These are phyloP conservation scores for Trichophyton rubrum DNA, from an alignment of 2,329 filamentous ascomycete species.

Conservation along the genomic window DNA sequence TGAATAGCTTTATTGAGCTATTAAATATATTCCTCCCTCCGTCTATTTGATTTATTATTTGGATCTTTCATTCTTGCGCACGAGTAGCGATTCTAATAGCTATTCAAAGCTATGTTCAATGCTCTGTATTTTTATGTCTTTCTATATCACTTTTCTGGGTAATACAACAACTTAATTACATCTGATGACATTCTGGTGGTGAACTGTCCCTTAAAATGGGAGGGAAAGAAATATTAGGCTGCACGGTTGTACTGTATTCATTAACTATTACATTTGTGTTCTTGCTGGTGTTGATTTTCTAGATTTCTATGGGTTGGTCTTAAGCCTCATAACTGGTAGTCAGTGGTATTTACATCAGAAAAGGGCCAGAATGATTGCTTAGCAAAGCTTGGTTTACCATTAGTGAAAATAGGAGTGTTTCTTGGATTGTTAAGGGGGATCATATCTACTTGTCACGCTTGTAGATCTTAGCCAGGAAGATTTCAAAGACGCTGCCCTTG, in stretches of 20 bases:
- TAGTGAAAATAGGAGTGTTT: too few species aligned
- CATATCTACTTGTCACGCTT: constrained; percentile 75
- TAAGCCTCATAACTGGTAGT: neutral
- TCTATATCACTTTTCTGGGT: neutral
- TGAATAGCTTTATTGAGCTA: neutral
- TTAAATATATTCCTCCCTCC: neutral
- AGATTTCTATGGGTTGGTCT: neutral
- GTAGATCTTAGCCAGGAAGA: constrained; percentile 93
- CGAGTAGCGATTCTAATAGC: neutral
- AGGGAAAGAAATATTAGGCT: too few species aligned
- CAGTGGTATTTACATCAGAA: neutral
- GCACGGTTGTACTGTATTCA: neutral
- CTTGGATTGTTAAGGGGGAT: neutral
- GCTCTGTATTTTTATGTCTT: neutral
- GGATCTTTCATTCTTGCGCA: neutral
- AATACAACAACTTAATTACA: neutral
- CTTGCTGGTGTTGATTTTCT: neutral
- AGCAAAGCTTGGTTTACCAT: too few species aligned
- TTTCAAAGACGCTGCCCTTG: constrained; percentile 80
- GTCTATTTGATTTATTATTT: neutral
- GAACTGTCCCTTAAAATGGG: too few species aligned
- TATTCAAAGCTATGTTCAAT: neutral
- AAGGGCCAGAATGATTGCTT: too few species aligned
- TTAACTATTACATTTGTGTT: neutral
- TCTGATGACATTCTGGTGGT: neutral